Conservation (phyloP, 2,329 filamentous ascomycete species). For the Clarireedia homoeocarpa region DNA sequence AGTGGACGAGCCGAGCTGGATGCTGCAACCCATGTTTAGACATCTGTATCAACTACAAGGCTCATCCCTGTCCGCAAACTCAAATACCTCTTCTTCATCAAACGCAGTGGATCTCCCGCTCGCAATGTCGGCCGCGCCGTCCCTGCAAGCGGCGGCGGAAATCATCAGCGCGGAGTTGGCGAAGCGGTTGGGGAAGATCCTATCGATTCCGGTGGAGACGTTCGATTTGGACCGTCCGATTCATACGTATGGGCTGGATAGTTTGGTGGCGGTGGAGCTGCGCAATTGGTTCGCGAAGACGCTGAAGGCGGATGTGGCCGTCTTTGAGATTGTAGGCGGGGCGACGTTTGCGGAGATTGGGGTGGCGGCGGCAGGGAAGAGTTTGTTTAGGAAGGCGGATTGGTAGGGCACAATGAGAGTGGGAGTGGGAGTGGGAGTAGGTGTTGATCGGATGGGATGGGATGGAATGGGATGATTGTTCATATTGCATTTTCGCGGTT, state of each 20-base stretch:
- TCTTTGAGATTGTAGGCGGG: not conserved
- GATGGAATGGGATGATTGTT: too few relatives aligned
- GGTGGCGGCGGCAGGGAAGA: not conserved
- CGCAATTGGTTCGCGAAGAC: slow-evolving; percentile 33
- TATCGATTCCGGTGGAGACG: slow-evolving; percentile 39
- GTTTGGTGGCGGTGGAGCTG: slow-evolving; percentile 15
- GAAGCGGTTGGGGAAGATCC: slow-evolving; percentile 35
- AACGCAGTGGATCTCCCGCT: not conserved
- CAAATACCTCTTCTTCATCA: not conserved
- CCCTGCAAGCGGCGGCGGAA: not conserved
- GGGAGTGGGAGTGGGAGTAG: too few relatives aligned
- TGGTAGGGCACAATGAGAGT: not conserved
- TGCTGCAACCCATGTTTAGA: not conserved
- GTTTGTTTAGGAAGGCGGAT: not conserved
- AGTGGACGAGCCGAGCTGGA: not conserved
- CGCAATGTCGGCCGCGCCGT: not conserved
- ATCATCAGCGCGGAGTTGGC: slow-evolving; percentile 18
- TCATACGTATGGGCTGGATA: slow-evolving; percentile 34
- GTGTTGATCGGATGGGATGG: not conserved
- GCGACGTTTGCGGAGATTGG: not conserved
- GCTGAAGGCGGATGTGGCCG: not conserved
- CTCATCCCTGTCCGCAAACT: not conserved
- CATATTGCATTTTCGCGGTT: too few relatives aligned
- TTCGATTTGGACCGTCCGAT: slow-evolving; percentile 30
- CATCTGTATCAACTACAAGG: not conserved